phyloP scores from a whole-genome alignment of 441 rosid species.

The Pelargonium fulgidum region DNA sequence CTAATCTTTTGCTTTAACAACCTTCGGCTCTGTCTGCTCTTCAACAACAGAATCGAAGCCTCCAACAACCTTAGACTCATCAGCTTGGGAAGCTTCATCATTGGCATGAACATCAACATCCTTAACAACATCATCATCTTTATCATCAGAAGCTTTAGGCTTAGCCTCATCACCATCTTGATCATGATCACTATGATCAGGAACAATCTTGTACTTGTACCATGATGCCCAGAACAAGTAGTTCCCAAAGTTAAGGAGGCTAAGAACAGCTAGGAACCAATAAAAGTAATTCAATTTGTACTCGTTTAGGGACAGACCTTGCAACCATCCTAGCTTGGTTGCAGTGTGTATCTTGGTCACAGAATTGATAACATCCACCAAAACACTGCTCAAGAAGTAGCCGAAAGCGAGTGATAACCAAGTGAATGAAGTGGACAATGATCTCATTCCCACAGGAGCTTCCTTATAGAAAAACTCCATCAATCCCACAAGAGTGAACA shows the following conservation, averaged over 20 bases:
- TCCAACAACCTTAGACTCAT: too few relatives aligned
- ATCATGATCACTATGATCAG: too few relatives aligned
- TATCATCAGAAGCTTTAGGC: too few relatives aligned
- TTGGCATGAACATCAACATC: too few relatives aligned
- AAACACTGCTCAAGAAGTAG: constrained; percentile 34
- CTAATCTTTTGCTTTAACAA: too few relatives aligned
- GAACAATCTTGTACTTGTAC: constrained; percentile 43
- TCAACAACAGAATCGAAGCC: too few relatives aligned
- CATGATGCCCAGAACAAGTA: constrained; percentile 40
- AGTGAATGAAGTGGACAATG: constrained; percentile 39
- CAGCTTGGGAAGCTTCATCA: too few relatives aligned
- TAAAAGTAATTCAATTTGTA: constrained; percentile 35
- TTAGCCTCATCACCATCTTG: constrained; percentile 2
- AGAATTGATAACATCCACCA: constrained; percentile 32
- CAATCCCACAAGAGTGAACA: constrained; percentile 44
- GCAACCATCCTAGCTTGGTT: constrained; percentile 39
- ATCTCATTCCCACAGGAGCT: constrained; percentile 41
- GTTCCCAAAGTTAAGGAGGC: constrained; percentile 33
- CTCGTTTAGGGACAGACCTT: constrained; percentile 26
- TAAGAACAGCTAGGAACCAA: constrained; percentile 42
- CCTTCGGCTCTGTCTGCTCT: too few relatives aligned
- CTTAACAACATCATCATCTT: too few relatives aligned
- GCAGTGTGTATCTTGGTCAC: constrained; percentile 24
- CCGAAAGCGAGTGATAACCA: constrained; percentile 35
- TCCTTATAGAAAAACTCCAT: constrained; percentile 43